These are phyloP conservation scores for Cercis canadensis DNA, from an alignment of 306 rosid species.

Conservation along the genomic window DNA sequence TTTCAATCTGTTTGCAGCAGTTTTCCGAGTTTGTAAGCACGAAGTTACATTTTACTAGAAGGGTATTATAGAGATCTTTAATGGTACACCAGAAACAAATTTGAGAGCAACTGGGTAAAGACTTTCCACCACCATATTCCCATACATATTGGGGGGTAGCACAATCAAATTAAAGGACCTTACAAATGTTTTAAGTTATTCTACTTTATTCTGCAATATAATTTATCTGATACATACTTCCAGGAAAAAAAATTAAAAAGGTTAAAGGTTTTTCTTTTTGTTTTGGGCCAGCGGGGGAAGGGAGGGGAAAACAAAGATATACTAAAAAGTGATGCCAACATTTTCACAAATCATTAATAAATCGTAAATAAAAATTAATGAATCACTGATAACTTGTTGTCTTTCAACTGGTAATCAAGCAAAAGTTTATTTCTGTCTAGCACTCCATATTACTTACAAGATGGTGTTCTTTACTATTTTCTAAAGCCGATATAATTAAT, in stretches of 20 bases:
- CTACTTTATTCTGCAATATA: no score
- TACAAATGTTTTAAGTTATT: no score
- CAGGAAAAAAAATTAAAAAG: no score
- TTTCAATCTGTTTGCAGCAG: no score
- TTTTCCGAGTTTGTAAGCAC: no score
- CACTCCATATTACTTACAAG: constrained; percentile 10
- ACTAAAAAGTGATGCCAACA: background rate
- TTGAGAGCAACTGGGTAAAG: background rate
- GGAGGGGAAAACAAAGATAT: no score
- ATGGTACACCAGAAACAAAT: background rate
- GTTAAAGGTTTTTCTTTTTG: no score
- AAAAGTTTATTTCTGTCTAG: constrained; percentile 15
- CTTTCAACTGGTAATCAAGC: background rate
- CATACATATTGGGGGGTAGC: constrained; percentile 1
- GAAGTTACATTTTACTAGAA: no score
- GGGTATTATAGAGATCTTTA: no score
- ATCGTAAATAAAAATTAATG: background rate
- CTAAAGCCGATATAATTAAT: constrained; percentile 16
- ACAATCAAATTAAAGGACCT: background rate
- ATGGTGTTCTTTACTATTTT: constrained; percentile 15
- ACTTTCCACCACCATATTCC: background rate
- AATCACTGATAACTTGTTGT: background rate
- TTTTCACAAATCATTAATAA: background rate
- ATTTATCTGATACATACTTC: no score
- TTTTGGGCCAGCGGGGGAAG: no score